Evolutionary conservation across 306 rosid species (phyloP), one percentile per base, ranked within the genome.

Genomic region (Lotus japonicus): DNA sequence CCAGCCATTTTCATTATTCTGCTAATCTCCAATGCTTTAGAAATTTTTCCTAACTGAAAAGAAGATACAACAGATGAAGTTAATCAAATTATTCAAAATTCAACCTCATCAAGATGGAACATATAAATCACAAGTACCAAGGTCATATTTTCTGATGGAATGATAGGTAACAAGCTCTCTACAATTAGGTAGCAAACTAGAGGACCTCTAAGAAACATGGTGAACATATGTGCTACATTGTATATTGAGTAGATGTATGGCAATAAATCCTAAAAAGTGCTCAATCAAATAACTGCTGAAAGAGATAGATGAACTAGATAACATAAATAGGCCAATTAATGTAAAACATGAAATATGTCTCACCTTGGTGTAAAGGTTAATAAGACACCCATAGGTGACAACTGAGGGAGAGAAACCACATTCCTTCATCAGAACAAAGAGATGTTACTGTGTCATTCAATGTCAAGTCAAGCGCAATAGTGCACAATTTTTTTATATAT

Each of bases 371-470:
- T 86, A 94, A 79, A 82, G 96, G 79, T 94, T 94, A 80, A 90
- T 83, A 60, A 94, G 85, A 84, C 98, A 94, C 39, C 98, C 97
- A 82, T 90, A 94, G 75, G 81, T 94, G 83, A 94, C 71, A 82
- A 90, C 79, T 7, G 97, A 86, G 71, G 98, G 98, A 51, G 92
- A 80, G 80, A 94, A 84, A 68, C 98, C 97, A 74, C 97, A 94
- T 88, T 94, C 97, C 98, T 94, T 61, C 70, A 71, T 23, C 7
- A 63, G 23, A 52, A 73, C 39, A 46, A 68, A 54, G 1, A 53
- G 41, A 50, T n/a, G 63, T 77, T 54, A 77, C 45, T 5, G 38
- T 11, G 71, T 31, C 35, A 50, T 64, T 55, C 58, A 66, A 71
- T 58, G 55, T 33, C 15, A 26, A 70, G 42, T 39, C 15, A 26